A percentile compares a stretch with the other conserved stretches of the same genome.
Conservation (phyloP, 495 filamentous ascomycete species). For the Aspergillus coremiiformis region DNA sequence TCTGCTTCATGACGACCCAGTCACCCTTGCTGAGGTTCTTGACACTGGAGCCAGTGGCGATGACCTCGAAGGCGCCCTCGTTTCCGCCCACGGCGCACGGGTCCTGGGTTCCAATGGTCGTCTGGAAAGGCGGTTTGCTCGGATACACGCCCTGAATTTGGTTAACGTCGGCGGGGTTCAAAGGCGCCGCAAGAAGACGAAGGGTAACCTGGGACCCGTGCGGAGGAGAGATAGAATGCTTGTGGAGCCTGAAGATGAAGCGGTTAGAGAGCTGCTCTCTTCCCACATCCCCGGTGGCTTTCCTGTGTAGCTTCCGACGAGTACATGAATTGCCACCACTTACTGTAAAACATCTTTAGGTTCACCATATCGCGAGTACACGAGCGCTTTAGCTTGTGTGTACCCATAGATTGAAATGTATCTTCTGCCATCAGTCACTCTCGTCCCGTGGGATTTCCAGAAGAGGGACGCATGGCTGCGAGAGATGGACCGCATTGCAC, state of each 20-base stretch:
- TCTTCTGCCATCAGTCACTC: slow-evolving; percentile 16
- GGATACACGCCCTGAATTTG: slow-evolving; percentile 96
- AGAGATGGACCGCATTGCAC: slow-evolving; percentile 17
- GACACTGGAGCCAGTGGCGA: slow-evolving; percentile 53
- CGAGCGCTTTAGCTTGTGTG: slow-evolving; percentile 88
- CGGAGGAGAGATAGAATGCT: slow-evolving; percentile 69
- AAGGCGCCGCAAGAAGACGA: slow-evolving; percentile 75
- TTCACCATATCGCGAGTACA: slow-evolving; percentile 79
- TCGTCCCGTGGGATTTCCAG: slow-evolving; percentile 6
- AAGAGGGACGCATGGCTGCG: slow-evolving; percentile 5
- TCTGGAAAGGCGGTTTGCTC: slow-evolving; percentile 65
- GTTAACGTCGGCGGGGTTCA: slow-evolving; percentile 98
- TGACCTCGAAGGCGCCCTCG: slow-evolving; percentile 85
- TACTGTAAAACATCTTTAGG: slow-evolving; percentile 73
- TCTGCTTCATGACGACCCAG: slow-evolving; percentile 80
- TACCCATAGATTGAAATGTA: slow-evolving; percentile 82
- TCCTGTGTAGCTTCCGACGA: background rate
- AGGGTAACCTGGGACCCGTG: slow-evolving; percentile 55
- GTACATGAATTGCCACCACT: slow-evolving; percentile 4
- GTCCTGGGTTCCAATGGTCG: slow-evolving; percentile 60
- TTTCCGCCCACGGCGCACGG: slow-evolving; percentile 78
- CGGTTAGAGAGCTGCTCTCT: background rate
- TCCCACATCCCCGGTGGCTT: background rate
- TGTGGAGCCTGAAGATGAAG: slow-evolving; percentile 53
- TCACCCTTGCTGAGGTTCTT: slow-evolving; percentile 60